Evolutionary conservation across 1,284 basidiomycete species (phyloP), one percentile per base, ranked within the genome.

Genomic region (Cronartium quercuum): DNA sequence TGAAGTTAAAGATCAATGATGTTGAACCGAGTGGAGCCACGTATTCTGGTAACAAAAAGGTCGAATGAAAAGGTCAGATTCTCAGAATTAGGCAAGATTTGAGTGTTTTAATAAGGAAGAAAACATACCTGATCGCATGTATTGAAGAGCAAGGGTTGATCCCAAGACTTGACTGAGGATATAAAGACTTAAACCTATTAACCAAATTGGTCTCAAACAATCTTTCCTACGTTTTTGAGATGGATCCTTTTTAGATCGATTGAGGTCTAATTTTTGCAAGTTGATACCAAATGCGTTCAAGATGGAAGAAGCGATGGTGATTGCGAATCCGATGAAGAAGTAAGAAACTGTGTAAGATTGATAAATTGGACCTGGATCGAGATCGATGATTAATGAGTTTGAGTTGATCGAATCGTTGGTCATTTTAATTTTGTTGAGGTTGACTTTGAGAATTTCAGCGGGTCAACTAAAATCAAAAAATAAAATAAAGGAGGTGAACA

Each of bases 1-100:
- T 84, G 80, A 92, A 91, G 82, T 93, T 93, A 84, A 93, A 93
- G 73, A 93, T 87, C 76, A 93, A 86, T 12, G 90, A 90, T 9
- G 90, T 89, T 2, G 90, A 91, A 9, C 78, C 78, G 21, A 80
- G 70, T 5, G 78, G 79, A 4, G 79, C 78, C 68, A 79, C 78
- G 60, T 79, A 78, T 44, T 78, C 76, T 40, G 76, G 74, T 1
- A 66, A 42, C 37, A 58, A 44, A 29, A 76, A 68, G 41, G 41
- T 12, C 2, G 21, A 34, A 35, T 1, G 9, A 18, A 51, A 12
- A 18, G 47, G 10, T 18, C 47, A 51, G 24, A 1, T 55, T 55
- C 5, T 55, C 51, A 5, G 15, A 18, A 55, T 18, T 12, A 55
- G 12, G 42, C 66, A 7, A 57, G 24, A 21, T 21, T 47, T 55